Percentiles rank a stretch among this genome's conserved stretches.
Conservation (phyloP, 2,329 filamentous ascomycete genomes). For the Arthrobotrys pseudoclavata region DNA sequence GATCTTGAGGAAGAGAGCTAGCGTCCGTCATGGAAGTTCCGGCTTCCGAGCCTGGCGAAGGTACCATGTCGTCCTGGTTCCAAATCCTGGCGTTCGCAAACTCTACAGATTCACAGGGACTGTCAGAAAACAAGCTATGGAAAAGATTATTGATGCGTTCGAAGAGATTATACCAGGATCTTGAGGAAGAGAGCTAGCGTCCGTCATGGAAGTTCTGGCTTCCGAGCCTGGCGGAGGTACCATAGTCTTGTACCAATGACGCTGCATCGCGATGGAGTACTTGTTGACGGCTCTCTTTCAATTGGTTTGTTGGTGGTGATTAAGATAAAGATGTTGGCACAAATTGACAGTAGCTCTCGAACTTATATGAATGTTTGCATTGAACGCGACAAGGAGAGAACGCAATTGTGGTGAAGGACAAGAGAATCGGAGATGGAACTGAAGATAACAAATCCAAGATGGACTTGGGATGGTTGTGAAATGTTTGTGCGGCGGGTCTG, state of each 20-base stretch:
- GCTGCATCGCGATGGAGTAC: neutral
- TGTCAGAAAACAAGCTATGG: neutral
- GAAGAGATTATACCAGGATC: slow-evolving; percentile 32
- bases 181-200: slow-evolving; percentile 34
- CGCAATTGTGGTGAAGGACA: neutral
- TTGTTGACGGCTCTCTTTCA: neutral
- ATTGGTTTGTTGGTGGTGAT: slow-evolving; percentile 2
- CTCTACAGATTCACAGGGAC: slow-evolving; percentile 7
- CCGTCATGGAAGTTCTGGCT: slow-evolving; percentile 33
- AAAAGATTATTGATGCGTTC: neutral
- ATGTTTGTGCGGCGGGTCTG: neutral
- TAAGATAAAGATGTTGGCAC: neutral
- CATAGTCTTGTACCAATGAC: neutral
- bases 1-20: slow-evolving; percentile 38
- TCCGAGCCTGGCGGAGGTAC: slow-evolving; percentile 22
- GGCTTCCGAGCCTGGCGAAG: slow-evolving; percentile 23
- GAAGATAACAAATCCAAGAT: neutral
- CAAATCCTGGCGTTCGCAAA: slow-evolving; percentile 30
- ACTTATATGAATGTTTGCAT: neutral
- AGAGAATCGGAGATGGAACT: neutral
- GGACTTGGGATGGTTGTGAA: neutral
- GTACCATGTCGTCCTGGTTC: slow-evolving; percentile 3
- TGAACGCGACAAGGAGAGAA: neutral
- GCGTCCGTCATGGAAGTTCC: slow-evolving; percentile 41
- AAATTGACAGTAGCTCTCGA: neutral